Evolutionary conservation across 2,329 filamentous ascomycete species (phyloP).

Genomic region (Amauroascus niger): DNA sequence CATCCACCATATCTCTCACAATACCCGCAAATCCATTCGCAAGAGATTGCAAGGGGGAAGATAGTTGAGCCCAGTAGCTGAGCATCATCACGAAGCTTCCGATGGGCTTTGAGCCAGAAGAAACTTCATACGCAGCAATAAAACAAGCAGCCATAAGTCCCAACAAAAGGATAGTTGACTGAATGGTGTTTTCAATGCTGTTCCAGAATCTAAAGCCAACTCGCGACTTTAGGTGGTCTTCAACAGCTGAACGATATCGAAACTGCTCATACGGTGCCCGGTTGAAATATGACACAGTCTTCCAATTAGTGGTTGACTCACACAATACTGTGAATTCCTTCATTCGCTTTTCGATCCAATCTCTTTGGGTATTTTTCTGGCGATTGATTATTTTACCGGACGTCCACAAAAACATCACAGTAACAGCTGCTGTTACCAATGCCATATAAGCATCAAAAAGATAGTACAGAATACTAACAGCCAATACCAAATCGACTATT

Average conservation of each 20-base stretch:
- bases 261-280: conserved; percentile 45
- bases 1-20: conserved; percentile 50
- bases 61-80: conserved; percentile 52
- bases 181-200: conserved; percentile 31
- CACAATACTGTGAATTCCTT: conserved; percentile 47
- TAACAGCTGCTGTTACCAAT: conserved; percentile 40
- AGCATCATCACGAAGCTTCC: conserved; percentile 57
- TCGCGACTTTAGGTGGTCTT: conserved; percentile 30
- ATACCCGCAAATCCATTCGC: conserved; percentile 43
- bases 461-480: conserved; percentile 51
- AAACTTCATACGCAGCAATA: conserved; percentile 47
- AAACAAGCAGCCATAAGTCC: conserved; percentile 43
- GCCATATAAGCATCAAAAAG: conserved; percentile 56
- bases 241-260: conserved; percentile 38
- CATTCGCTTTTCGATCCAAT: conserved; percentile 35
- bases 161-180: conserved; percentile 40
- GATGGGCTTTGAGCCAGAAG: conserved; percentile 41
- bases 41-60: conserved; percentile 43
- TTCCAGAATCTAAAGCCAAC: conserved; percentile 30
- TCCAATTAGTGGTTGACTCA: conserved; percentile 52
- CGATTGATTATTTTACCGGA: conserved; percentile 32
- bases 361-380: conserved; percentile 34
- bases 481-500: conserved; percentile 51
- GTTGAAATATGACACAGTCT: conserved; percentile 51
- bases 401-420: conserved; percentile 46